Base-by-base conservation (phyloP, 2,329 filamentous ascomycete species). In the Aspergillus brunneoviolaceus region DNA sequence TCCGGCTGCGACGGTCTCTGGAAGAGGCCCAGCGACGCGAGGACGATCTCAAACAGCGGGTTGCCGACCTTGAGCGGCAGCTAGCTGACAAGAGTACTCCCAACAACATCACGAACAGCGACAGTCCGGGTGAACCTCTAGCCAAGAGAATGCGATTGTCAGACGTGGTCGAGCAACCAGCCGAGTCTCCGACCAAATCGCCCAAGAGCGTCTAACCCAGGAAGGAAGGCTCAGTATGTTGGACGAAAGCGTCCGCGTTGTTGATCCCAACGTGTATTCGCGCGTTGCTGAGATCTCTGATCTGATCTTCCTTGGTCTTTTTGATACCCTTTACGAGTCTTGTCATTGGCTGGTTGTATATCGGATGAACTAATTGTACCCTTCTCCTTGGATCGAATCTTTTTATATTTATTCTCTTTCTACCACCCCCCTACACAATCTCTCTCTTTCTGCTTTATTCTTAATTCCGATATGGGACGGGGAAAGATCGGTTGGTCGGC, bases 11-110 rank as follows among this genome's bases (percentile, higher is more conserved):
- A 60, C 79, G 82, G 35, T 87, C 89, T 65, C 81, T 93, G 1
- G 90, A 96, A 33, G 90, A 94, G 55, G 87, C 88, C 51, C 88
- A 92, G 68, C 84, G 86, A 55, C 84, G 91, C 39, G 92, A 96
- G 75, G 90, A 92, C 60, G 89, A 88, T 59, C 82, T 96, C 42
- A 96, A 96, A 78, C 85, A 89, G 54, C 87, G 90, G 54, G 80
- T 96, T n/a, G 89, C 91, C 59, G 91, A 96, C 66, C 80, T 92
- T 49, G 90, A 94, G 71, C 81, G 73, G 59, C 80, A 82, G 61
- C 62, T 84, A 14, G 66, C 65, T 39, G 77, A 80, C 23, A 63
- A 73, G 49, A 60, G 58, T n/a, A 61, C 61, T 33, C 60, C 63
- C 14, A 62, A 62, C 27, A 57, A 55, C 35, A 4, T 54, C 1